A percentile compares a stretch with the other conserved stretches of the same genome.
These are phyloP conservation scores for Polyporus arcularius DNA, from an alignment of 768 basidiomycete species.

Conservation along the genomic window DNA sequence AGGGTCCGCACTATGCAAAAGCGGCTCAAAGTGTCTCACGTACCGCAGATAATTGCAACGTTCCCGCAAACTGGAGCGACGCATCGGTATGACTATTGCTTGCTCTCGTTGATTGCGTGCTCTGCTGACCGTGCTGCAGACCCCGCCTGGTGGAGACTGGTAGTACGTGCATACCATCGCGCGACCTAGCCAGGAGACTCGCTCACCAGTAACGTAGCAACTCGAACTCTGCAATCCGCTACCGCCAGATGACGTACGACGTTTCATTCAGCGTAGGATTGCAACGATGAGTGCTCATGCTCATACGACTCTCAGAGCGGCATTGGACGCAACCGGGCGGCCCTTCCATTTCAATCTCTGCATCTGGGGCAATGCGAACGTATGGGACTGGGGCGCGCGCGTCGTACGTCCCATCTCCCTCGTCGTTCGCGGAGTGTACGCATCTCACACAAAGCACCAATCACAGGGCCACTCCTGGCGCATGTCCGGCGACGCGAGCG, in stretches of 20 bases:
- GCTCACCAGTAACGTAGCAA: conserved; percentile 34
- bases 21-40: background rate
- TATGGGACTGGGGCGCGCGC: conserved; percentile 60
- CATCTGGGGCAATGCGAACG: conserved; percentile 55
- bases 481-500: conserved; percentile 49
- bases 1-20: background rate
- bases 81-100: conserved; percentile 30
- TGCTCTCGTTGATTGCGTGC: background rate
- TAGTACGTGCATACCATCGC: conserved; percentile 40
- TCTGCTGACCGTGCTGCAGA: conserved; percentile 18
- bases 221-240: conserved; percentile 59
- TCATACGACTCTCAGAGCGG: conserved; percentile 35
- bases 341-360: conserved; percentile 54
- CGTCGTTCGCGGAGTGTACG: background rate
- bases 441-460: background rate
- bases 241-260: conserved; percentile 54
- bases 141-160: conserved; percentile 44
- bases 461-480: conserved; percentile 55
- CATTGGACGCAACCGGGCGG: conserved; percentile 43
- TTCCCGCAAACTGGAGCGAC: conserved; percentile 55
- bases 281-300: background rate
- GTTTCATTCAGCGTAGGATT: background rate
- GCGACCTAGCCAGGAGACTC: background rate
- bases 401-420: conserved; percentile 37
- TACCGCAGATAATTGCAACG: conserved; percentile 50